phyloP scores from a whole-genome alignment of 495 filamentous ascomycete genomes.

The Staphylotrichum tortipilum region DNA sequence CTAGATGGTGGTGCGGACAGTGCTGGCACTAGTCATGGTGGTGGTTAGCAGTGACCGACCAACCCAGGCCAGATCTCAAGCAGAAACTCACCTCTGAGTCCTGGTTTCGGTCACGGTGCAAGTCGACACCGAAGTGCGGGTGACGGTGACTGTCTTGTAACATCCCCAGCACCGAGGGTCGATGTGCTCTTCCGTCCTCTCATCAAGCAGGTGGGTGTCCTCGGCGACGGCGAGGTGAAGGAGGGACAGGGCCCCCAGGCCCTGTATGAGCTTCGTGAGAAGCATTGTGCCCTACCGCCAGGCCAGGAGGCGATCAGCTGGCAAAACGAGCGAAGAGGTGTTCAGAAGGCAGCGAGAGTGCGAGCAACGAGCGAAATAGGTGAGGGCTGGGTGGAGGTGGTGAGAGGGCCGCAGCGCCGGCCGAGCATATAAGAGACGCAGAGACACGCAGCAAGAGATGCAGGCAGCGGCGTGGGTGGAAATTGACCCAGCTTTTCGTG shows the following conservation, averaged over 20 bases:
- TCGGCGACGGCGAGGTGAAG: slow-evolving; percentile 14
- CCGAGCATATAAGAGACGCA: slow-evolving; percentile 22
- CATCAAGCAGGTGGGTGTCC: slow-evolving; percentile 3
- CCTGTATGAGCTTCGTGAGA: slow-evolving; percentile 20
- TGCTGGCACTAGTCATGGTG: too few species aligned
- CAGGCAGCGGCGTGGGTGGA: neutral
- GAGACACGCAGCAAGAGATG: neutral
- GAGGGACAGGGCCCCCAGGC: slow-evolving; percentile 21
- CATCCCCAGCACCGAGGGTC: neutral
- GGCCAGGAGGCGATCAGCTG: slow-evolving; percentile 6
- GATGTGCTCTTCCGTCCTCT: slow-evolving; percentile 8
- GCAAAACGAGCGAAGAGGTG: slow-evolving; percentile 13
- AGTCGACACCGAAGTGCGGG: too few species aligned
- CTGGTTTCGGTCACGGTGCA: neutral
- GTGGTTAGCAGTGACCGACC: neutral
- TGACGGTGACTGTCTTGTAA: neutral
- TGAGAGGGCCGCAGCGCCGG: slow-evolving; percentile 12
- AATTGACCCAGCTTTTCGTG: slow-evolving; percentile 17
- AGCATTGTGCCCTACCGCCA: slow-evolving; percentile 16
- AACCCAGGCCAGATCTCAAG: neutral
- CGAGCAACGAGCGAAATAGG: slow-evolving; percentile 18
- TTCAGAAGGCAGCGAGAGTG: slow-evolving; percentile 15
- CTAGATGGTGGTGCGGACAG: neutral
- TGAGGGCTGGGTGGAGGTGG: neutral
- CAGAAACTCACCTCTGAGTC: neutral